Conservation (phyloP, 1,284 basidiomycete species). For the Irpex rosettiformis region DNA sequence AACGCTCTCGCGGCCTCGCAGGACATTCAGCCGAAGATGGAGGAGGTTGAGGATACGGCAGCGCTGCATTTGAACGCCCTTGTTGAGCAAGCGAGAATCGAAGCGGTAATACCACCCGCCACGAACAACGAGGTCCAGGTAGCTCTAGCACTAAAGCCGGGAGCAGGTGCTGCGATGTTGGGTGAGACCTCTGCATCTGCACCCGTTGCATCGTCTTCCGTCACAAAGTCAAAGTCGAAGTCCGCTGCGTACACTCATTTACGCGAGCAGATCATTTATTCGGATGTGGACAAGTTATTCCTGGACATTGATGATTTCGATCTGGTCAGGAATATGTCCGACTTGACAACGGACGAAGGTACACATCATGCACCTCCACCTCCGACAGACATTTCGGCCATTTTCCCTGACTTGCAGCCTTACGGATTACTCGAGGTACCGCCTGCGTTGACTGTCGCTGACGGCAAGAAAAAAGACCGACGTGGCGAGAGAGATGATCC, state of each 20-base stretch:
- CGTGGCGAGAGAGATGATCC: constrained; percentile 65
- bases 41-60: constrained; percentile 59
- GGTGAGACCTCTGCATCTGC: constrained; percentile 18
- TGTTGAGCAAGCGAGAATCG: constrained; percentile 34
- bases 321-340: constrained; percentile 33
- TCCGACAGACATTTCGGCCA: constrained; percentile 46
- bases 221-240: constrained; percentile 35
- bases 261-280: constrained; percentile 58
- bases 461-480: constrained; percentile 50
- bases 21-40: constrained; percentile 51
- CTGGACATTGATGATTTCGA: constrained; percentile 45
- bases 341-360: constrained; percentile 33
- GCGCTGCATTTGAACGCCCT: constrained; percentile 32
- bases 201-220: constrained; percentile 21
- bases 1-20: constrained; percentile 21
- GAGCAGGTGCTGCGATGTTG: constrained; percentile 46
- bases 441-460: constrained; percentile 26
- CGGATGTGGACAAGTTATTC: constrained; percentile 55
- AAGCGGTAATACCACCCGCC: constrained; percentile 17
- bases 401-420: constrained; percentile 64
- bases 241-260: constrained; percentile 49
- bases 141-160: constrained; percentile 22
- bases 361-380: constrained; percentile 34
- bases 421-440: constrained; percentile 49
- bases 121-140: constrained; percentile 12